Percentiles rank a stretch among this genome's conserved stretches.
Evolutionary conservation across 495 filamentous ascomycete genomes (phyloP).

Genomic region (Neohortaea acidophila): DNA sequence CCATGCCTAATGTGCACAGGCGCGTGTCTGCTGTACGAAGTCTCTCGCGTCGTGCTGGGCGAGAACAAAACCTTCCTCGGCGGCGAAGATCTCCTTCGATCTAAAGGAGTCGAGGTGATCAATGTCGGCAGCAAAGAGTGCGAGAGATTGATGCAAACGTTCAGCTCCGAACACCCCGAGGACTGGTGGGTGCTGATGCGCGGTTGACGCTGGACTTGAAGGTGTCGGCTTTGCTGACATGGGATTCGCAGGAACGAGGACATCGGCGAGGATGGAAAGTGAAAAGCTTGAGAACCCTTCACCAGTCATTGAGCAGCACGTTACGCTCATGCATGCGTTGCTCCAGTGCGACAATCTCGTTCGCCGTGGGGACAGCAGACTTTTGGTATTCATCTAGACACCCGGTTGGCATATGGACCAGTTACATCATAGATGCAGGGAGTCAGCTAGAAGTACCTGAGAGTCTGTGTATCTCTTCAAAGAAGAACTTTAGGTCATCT

Average conservation of each 20-base stretch:
- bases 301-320: slow-evolving; percentile 16
- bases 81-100: slow-evolving; percentile 57
- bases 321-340: slow-evolving; percentile 15
- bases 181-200: slow-evolving; percentile 11
- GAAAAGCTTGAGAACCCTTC: slow-evolving; percentile 7
- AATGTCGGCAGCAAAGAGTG: slow-evolving; percentile 55
- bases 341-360: slow-evolving; percentile 7
- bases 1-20: slow-evolving; percentile 86
- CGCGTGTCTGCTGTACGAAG: slow-evolving; percentile 65
- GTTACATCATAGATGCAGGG: slow-evolving; percentile 1
- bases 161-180: slow-evolving; percentile 56
- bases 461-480: slow-evolving; percentile 74
- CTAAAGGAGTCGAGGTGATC: slow-evolving; percentile 59
- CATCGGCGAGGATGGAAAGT: slow-evolving; percentile 42
- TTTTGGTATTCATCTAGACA: slow-evolving; percentile 10
- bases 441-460: slow-evolving; percentile 21
- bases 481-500: slow-evolving; percentile 81
- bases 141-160: slow-evolving; percentile 57
- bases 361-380: slow-evolving; percentile 1
- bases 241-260: slow-evolving; percentile 50
- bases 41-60: slow-evolving; percentile 67
- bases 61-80: slow-evolving; percentile 70
- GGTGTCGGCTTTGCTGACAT: background rate
- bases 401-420: slow-evolving; percentile 9
- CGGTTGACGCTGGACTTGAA: slow-evolving; percentile 1